phyloP scores from a whole-genome alignment of 2,329 filamentous ascomycete species.

The Dactylellina parvicollis region DNA sequence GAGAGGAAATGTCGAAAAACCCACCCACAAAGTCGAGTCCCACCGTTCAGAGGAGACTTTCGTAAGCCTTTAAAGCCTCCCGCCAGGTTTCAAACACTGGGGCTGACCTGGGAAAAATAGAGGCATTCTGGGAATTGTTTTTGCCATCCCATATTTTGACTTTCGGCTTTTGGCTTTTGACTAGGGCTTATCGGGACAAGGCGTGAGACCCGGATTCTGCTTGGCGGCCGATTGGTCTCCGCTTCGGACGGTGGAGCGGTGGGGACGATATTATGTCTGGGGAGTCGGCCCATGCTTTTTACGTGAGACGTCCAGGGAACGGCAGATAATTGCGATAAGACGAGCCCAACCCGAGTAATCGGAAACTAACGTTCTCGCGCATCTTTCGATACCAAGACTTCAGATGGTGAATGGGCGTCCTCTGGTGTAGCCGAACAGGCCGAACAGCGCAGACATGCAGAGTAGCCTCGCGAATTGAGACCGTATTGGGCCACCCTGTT shows the following conservation, averaged over 20 bases:
- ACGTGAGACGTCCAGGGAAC: neutral
- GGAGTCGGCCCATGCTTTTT: no score
- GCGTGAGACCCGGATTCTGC: neutral
- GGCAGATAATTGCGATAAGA: neutral
- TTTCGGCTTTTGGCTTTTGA: neutral
- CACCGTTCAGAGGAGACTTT: neutral
- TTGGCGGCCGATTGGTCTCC: neutral
- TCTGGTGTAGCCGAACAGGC: no score
- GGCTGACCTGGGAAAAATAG: neutral
- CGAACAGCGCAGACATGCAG: no score
- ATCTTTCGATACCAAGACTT: no score
- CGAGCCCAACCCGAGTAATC: neutral
- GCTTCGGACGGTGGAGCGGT: neutral
- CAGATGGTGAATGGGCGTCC: no score
- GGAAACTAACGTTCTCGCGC: no score
- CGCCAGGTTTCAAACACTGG: neutral
- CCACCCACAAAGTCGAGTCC: no score
- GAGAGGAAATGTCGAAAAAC: neutral
- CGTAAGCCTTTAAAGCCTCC: neutral
- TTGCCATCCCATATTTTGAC: neutral
- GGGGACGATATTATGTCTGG: no score
- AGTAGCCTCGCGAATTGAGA: no score
- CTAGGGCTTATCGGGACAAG: conserved; percentile 10
- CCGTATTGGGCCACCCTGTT: no score
- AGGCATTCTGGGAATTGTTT: neutral